phyloP scores from a whole-genome alignment of 2,329 filamentous ascomycete species.

The Metarhizium robertsii region DNA sequence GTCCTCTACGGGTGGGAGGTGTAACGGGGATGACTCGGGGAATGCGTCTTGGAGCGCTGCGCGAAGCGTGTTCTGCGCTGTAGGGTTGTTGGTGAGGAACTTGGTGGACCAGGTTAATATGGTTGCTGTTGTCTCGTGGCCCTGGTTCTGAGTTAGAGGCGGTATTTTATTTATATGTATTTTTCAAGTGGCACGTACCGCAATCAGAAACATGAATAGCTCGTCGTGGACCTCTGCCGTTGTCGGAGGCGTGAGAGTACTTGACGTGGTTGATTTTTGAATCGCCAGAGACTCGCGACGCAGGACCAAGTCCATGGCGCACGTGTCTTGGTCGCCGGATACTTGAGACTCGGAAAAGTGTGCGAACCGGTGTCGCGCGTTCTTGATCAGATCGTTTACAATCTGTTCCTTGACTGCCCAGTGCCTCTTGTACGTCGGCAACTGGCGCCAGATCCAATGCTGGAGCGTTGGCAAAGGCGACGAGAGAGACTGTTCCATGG shows the following conservation, averaged over 20 bases:
- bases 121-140: constrained; percentile 15
- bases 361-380: neutral
- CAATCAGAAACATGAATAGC: constrained; percentile 10
- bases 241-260: neutral
- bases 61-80: constrained; percentile 12
- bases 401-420: neutral
- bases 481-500: neutral
- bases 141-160: constrained; percentile 2
- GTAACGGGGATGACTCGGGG: neutral
- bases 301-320: constrained; percentile 7
- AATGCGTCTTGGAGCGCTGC: constrained; percentile 10
- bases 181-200: neutral
- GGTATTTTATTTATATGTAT: no score
- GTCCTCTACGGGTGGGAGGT: neutral
- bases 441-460: neutral
- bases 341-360: neutral
- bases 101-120: constrained; percentile 13
- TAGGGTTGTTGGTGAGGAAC: constrained; percentile 10
- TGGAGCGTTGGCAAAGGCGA: neutral
- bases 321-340: neutral
- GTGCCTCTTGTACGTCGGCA: neutral
- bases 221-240: constrained; percentile 14
- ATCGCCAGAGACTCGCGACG: constrained; percentile 1
- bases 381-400: neutral
- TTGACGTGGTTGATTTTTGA: neutral